A percentile compares a stretch with the other conserved stretches of the same genome.
phyloP scores from a whole-genome alignment of 2,329 filamentous ascomycete species.

The Aspergillus aculeatus region DNA sequence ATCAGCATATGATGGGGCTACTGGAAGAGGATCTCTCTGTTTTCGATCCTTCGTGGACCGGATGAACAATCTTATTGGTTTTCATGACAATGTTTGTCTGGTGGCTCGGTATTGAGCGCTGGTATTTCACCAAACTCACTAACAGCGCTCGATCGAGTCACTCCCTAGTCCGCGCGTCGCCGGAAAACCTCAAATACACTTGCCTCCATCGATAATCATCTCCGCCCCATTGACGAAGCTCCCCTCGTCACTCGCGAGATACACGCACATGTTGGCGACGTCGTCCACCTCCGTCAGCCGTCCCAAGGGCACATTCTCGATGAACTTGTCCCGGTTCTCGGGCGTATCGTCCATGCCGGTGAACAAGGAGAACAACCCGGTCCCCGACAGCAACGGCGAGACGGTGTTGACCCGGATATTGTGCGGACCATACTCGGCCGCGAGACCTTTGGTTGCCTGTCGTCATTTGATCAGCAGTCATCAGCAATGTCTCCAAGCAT shows the following conservation, averaged over 20 bases:
- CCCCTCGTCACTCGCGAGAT: constrained; percentile 69
- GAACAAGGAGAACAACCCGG: constrained; percentile 57
- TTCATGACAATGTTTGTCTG: no score
- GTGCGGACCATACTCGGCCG: constrained; percentile 69
- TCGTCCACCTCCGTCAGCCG: constrained; percentile 53
- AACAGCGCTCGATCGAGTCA: background rate
- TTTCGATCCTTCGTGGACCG: constrained; percentile 21
- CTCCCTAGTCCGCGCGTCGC: background rate
- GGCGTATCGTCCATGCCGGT: constrained; percentile 45
- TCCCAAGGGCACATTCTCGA: constrained; percentile 46
- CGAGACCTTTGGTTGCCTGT: constrained; percentile 63
- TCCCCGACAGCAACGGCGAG: constrained; percentile 66
- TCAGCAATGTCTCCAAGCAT: background rate
- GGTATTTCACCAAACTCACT: background rate
- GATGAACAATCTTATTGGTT: background rate
- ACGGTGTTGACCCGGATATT: constrained; percentile 73
- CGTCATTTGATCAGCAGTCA: background rate
- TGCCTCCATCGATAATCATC: constrained; percentile 62
- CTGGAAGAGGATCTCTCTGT: constrained; percentile 59
- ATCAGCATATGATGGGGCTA: constrained; percentile 63
- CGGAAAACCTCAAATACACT: constrained; percentile 32
- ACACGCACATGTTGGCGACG: constrained; percentile 69
- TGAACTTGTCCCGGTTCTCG: constrained; percentile 46
- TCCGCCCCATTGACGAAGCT: constrained; percentile 72
- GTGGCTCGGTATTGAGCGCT: background rate